A percentile compares a stretch with the other conserved stretches of the same genome.
Evolutionary conservation across 2,329 filamentous ascomycete genomes (phyloP).

Genomic region (Fusarium clavum): DNA sequence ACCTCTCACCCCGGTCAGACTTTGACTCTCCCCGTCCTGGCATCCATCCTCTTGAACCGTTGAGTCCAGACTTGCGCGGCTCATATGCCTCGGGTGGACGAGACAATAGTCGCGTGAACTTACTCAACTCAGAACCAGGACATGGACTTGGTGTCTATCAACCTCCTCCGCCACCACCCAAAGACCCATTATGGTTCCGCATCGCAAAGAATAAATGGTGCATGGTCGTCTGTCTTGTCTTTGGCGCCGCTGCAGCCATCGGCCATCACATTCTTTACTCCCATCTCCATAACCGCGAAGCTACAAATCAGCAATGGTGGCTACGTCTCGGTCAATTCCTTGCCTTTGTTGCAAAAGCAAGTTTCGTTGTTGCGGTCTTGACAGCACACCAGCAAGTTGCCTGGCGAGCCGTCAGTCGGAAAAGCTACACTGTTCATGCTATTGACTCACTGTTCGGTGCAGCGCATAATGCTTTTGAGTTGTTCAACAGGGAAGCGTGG

Average conservation of each 20-base stretch:
- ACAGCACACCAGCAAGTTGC: conserved; percentile 21
- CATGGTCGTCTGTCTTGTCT: conserved; percentile 14
- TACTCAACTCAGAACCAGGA: not conserved
- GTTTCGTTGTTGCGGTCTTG: conserved; percentile 12
- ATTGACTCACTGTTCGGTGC: conserved; percentile 38
- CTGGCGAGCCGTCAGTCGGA: conserved; percentile 17
- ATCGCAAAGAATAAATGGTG: conserved; percentile 19
- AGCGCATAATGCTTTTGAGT: conserved; percentile 21
- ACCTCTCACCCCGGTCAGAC: conserved; percentile 3
- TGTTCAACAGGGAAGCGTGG: conserved; percentile 38
- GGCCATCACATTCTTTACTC: conserved; percentile 21
- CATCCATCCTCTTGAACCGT: not conserved
- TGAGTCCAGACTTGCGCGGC: not conserved
- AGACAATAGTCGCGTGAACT: conserved; percentile 1
- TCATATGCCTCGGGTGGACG: not conserved
- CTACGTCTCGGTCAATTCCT: conserved; percentile 23
- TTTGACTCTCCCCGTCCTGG: not conserved
- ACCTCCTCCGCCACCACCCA: not conserved
- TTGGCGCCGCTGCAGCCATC: conserved; percentile 10
- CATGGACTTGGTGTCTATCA: conserved; percentile 7
- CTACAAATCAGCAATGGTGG: conserved; percentile 28
- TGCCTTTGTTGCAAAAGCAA: conserved; percentile 23
- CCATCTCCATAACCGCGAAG: conserved; percentile 14
- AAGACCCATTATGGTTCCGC: not conserved
- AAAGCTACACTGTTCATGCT: conserved; percentile 18